Conservation (phyloP, 331 rosid species). For the Ulmus americana region DNA sequence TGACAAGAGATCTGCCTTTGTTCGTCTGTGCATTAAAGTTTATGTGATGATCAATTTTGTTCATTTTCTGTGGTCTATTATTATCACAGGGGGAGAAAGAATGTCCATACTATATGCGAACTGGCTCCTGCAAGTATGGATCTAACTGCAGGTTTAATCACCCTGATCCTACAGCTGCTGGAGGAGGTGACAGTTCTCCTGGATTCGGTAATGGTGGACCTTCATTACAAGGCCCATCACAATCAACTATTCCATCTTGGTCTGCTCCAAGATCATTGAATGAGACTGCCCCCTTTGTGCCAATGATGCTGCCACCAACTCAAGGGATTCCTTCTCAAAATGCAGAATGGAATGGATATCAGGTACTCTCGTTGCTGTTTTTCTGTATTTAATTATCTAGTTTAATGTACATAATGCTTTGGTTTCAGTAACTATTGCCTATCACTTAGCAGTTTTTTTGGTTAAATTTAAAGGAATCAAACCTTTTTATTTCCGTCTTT, state of each 20-base stretch:
- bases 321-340: slow-evolving; percentile 48
- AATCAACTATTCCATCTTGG: slow-evolving; percentile 50
- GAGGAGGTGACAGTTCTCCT: slow-evolving; percentile 47
- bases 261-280: slow-evolving; percentile 58
- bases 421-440: no score
- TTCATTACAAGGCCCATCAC: slow-evolving; percentile 46
- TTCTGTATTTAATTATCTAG: background rate
- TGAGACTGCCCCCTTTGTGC: slow-evolving; percentile 55
- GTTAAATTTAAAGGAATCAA: no score
- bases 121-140: slow-evolving; percentile 89
- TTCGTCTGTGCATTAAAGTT: background rate
- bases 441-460: no score
- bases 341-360: slow-evolving; percentile 79
- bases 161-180: slow-evolving; percentile 79
- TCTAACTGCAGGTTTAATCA: slow-evolving; percentile 88
- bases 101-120: slow-evolving; percentile 89
- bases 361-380: slow-evolving; percentile 36
- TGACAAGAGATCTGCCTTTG: background rate
- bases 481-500: no score
- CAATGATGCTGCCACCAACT: slow-evolving; percentile 57
- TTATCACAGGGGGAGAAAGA: slow-evolving; percentile 69
- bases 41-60: slow-evolving; percentile 3
- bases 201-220: slow-evolving; percentile 55
- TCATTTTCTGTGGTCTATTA: slow-evolving; percentile 13
- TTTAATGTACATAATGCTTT: no score